Evolutionary conservation across 1,284 basidiomycete genomes (phyloP).

Genomic region (Abortiporus biennis): DNA sequence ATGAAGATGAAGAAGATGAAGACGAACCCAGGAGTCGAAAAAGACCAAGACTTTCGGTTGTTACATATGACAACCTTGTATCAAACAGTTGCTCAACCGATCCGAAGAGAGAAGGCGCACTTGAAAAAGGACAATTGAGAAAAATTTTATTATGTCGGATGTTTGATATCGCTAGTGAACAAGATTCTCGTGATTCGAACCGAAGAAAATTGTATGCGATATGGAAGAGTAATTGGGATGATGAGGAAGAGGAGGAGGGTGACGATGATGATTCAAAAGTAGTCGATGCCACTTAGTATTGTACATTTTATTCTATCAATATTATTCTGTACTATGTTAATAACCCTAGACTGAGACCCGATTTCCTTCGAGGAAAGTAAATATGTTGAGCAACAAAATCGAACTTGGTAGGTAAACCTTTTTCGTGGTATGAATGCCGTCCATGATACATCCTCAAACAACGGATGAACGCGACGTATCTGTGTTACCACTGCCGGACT

Average conservation of each 20-base stretch:
- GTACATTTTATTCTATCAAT: conserved; percentile 12
- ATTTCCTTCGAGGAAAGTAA: neutral
- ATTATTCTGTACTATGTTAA: conserved; percentile 14
- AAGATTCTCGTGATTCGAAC: conserved; percentile 71
- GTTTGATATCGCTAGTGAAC: conserved; percentile 73
- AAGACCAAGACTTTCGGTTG: conserved; percentile 31
- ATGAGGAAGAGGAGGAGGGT: conserved; percentile 32
- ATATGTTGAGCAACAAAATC: too few relatives aligned
- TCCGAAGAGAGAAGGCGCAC: conserved; percentile 30
- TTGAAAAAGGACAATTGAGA: conserved; percentile 38
- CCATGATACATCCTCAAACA: too few relatives aligned
- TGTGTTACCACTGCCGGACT: too few relatives aligned
- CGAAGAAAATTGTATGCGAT: conserved; percentile 78
- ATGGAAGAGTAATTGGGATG: conserved; percentile 60
- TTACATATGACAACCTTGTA: conserved; percentile 35
- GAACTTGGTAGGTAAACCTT: too few relatives aligned
- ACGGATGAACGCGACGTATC: too few relatives aligned
- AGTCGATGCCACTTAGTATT: conserved; percentile 16
- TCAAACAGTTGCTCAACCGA: conserved; percentile 43
- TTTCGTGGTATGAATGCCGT: too few relatives aligned
- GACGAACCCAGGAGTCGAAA: conserved; percentile 27
- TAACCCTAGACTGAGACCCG: neutral
- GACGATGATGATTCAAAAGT: conserved; percentile 1
- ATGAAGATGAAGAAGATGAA: conserved; percentile 26
- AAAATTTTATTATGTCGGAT: conserved; percentile 56